phyloP scores from a whole-genome alignment of 1,139 yeast genomes.

The Kodamaea arcana region DNA sequence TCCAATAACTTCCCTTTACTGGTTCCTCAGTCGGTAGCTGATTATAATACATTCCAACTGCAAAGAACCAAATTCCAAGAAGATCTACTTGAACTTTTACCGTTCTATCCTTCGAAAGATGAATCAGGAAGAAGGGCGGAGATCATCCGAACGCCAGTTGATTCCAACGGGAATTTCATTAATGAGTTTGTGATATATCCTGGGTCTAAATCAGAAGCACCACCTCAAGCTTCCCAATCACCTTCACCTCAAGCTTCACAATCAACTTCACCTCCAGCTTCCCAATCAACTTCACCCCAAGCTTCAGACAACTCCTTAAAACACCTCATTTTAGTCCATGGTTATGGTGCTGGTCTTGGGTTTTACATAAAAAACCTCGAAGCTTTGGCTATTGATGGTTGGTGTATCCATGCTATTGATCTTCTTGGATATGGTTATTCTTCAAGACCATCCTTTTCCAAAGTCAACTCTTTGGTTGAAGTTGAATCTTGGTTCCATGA shows the following conservation, averaged over 20 bases:
- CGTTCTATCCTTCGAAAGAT: slow-evolving; percentile 37
- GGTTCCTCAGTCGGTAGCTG: slow-evolving; percentile 46
- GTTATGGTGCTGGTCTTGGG: slow-evolving; percentile 78
- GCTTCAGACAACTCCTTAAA: slow-evolving; percentile 32
- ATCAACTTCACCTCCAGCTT: slow-evolving; percentile 5
- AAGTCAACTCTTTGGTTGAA: slow-evolving; percentile 22
- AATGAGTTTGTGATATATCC: slow-evolving; percentile 65
- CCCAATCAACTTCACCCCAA: too few relatives aligned
- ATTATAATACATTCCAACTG: slow-evolving; percentile 37
- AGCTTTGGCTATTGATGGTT: slow-evolving; percentile 32
- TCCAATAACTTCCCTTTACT: slow-evolving; percentile 57
- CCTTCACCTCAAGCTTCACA: too few relatives aligned
- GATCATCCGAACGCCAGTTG: slow-evolving; percentile 36
- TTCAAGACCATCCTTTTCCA: slow-evolving; percentile 54
- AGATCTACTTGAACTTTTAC: slow-evolving; percentile 42
- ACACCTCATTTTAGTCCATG: slow-evolving; percentile 67
- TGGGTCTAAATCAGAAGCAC: slow-evolving; percentile 20
- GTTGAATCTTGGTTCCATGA: slow-evolving; percentile 55
- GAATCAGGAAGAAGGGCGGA: slow-evolving; percentile 27
- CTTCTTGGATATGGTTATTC: slow-evolving; percentile 76
- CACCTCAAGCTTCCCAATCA: too few relatives aligned
- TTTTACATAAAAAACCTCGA: slow-evolving; percentile 62
- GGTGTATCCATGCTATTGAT: slow-evolving; percentile 72
- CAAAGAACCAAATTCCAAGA: slow-evolving; percentile 48
- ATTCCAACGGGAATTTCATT: slow-evolving; percentile 43